Base-by-base conservation (phyloP, 164 flowering plant genomes). In the Sedum album region DNA sequence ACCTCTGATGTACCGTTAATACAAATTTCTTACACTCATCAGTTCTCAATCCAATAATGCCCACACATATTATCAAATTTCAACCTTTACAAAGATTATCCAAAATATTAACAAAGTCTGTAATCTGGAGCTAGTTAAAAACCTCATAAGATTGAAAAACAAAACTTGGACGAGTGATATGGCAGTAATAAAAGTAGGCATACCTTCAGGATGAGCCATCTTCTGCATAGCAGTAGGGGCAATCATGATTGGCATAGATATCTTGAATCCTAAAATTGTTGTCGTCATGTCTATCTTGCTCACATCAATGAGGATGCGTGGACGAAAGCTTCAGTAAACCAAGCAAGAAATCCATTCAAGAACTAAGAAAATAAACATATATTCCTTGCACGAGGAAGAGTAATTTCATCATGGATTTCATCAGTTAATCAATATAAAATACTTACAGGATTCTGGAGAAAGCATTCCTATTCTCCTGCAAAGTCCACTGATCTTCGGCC, bases 401-500 rank as follows among this genome's bases (percentile, higher is more conserved):
- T n/a, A n/a, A n/a, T n/a, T n/a, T n/a, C n/a, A n/a, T n/a, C n/a
- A n/a, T n/a, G n/a, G n/a, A n/a, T n/a, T n/a, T n/a, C n/a, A n/a
- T n/a, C n/a, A n/a, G n/a, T n/a, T n/a, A n/a, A n/a, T 23, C 17
- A 65, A 65, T 14, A 36, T 15, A 26, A 13, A 1, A 38, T 35
- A 15, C 92, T 83, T 82, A 89, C 96, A 88, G 73, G 72, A 92
- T 88, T 77, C 88, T 84, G 1, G 91, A 80, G 76, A 87, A 90
- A 28, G 93, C 93, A 73, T 74, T 68, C 69, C 86, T 69, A 76
- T 93, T 93, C 82, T 93, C 93, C 41, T 70, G 65, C 28, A 93
- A 87, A 76, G 95, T 88, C 95, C 95, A 93, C 72, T 88, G 84
- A 70, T 92, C 98, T 83, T 92, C 98, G 53, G 98, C 96, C 68